Percentiles rank a stretch among this genome's conserved stretches.
Conservation (phyloP, 2,329 filamentous ascomycete species). For the Cercospora sp. region DNA sequence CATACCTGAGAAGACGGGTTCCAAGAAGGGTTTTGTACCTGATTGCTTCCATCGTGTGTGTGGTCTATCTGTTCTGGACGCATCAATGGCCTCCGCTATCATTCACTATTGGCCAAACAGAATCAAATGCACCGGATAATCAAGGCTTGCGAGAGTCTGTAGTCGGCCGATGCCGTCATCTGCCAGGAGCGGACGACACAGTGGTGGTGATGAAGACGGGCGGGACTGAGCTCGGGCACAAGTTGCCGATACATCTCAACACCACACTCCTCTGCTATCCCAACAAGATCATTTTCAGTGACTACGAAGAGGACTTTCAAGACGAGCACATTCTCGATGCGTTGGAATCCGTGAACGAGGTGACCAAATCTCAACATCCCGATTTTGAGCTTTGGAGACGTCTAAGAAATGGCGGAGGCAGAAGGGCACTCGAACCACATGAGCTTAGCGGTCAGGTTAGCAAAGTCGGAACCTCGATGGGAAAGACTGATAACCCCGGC, state of each 20-base stretch:
- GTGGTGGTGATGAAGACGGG: conserved; percentile 53
- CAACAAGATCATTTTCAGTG: conserved; percentile 42
- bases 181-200: conserved; percentile 48
- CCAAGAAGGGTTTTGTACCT: background rate
- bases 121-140: background rate
- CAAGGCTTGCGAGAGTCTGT: background rate
- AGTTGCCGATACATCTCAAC: conserved; percentile 38
- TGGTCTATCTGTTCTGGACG: background rate
- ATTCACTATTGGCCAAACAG: background rate
- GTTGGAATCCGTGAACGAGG: conserved; percentile 26
- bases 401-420: conserved; percentile 23
- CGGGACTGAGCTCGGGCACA: conserved; percentile 38
- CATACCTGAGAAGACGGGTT: background rate
- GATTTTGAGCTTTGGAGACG: conserved; percentile 34
- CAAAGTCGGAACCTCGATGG: conserved; percentile 11
- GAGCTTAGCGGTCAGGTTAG: conserved; percentile 29
- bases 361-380: conserved; percentile 24
- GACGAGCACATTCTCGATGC: conserved; percentile 40
- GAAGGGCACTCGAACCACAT: conserved; percentile 20
- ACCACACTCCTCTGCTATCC: conserved; percentile 41
- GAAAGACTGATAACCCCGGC: conserved; percentile 38
- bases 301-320: conserved; percentile 41
- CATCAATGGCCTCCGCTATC: background rate
- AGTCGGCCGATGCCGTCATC: conserved; percentile 20
- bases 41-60: background rate